Percentiles rank a stretch among this genome's conserved stretches.
These are phyloP conservation scores for Calcarisporium arbuscula DNA, from an alignment of 2,329 filamentous ascomycete species.

Conservation along the genomic window DNA sequence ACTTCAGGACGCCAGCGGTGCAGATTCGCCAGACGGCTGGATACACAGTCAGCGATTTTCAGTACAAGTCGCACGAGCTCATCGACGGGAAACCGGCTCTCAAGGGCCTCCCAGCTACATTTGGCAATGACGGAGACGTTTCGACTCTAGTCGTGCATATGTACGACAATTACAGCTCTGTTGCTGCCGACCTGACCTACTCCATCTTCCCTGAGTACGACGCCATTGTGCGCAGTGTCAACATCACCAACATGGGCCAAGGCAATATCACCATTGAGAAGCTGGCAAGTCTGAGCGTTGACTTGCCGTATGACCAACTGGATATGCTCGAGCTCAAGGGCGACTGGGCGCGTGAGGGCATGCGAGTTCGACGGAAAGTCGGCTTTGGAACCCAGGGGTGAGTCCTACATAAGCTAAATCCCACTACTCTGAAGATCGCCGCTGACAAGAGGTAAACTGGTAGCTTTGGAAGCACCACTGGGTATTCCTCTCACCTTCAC, in stretches of 20 bases:
- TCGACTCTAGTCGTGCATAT: slow-evolving; percentile 52
- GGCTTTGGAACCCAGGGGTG: slow-evolving; percentile 51
- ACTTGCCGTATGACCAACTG: slow-evolving; percentile 52
- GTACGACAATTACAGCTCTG: slow-evolving; percentile 51
- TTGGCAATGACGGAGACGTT: slow-evolving; percentile 48
- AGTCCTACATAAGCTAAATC: slow-evolving; percentile 9
- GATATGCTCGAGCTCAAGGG: slow-evolving; percentile 57
- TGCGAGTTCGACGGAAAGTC: slow-evolving; percentile 46
- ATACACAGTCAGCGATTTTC: slow-evolving; percentile 51
- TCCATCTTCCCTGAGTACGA: slow-evolving; percentile 58
- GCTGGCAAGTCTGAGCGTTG: slow-evolving; percentile 54
- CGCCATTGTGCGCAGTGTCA: slow-evolving; percentile 55
- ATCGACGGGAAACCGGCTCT: slow-evolving; percentile 49
- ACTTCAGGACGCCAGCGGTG: slow-evolving; percentile 56
- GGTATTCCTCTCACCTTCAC: slow-evolving; percentile 58
- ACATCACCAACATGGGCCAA: slow-evolving; percentile 52
- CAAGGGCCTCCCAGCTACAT: slow-evolving; percentile 52
- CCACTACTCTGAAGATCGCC: background rate
- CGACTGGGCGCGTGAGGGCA: slow-evolving; percentile 57
- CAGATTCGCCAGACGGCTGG: slow-evolving; percentile 53
- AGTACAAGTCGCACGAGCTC: slow-evolving; percentile 52
- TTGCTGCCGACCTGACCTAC: slow-evolving; percentile 54
- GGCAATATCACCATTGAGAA: slow-evolving; percentile 47
- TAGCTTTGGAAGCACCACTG: slow-evolving; percentile 54
- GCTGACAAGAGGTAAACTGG: background rate